Base-by-base conservation (phyloP, 1,284 basidiomycete species). In the Ganoderma boninense region DNA sequence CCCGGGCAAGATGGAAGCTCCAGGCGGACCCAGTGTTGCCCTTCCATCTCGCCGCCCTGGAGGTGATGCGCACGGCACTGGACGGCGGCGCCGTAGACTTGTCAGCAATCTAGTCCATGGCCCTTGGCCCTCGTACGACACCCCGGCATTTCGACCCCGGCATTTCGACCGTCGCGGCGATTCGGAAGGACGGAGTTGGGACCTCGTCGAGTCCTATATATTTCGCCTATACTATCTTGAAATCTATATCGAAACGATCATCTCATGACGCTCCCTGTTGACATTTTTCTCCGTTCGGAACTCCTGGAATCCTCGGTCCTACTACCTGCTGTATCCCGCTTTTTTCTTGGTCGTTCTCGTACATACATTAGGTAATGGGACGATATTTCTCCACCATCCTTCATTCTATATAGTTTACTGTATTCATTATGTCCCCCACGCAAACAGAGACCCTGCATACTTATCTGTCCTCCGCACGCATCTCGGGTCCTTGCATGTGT, bases 21-120 rank as follows among this genome's bases (percentile, higher is more conserved):
- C 82, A 81, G 67, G 84, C 80, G 62, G 83, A 85, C 74, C 83
- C 86, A 35, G 80, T 82, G 63, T 78, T 93, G 64, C 92, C 92
- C 4, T 88, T 91, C 76, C 92, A 94, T 76, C 82, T 94, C 43
- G 89, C 88, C 38, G 90, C 90, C 13, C 81, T 93, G 42, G 88
- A 91, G 70, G 84, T 84, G 29, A 91, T 93, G 87, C 80, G 81
- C 11, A 77, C 79, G 57, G 83, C 82, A 2, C 77, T 87, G 14
- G 66, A 62, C n/a, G 71, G 74, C 42, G 71, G 66, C 18, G 16
- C 67, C 10, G 66, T 62, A n/a, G 69, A 72, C 29, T 49, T 66
- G 6, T 71, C 68, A 64, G 20, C 13, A 3, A n/a, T 35, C n/a
- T 40, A n/a, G 6, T 11, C n/a, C 42, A 26, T 16, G n/a, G 40